Conservation (phyloP, 2,329 filamentous ascomycete species). For the Amylocarpus encephaloides region DNA sequence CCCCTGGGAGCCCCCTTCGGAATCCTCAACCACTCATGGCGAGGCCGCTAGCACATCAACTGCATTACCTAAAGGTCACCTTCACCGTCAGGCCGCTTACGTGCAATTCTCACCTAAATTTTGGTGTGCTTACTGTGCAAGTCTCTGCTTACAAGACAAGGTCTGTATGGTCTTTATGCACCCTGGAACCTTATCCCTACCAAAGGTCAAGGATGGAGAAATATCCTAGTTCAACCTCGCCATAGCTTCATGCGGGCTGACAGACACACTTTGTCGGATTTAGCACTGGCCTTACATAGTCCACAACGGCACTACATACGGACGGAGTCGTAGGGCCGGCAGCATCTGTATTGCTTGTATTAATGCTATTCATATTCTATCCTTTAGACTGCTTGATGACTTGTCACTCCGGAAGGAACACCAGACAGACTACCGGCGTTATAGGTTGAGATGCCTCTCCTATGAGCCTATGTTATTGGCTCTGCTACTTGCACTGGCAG, state of each 20-base stretch:
- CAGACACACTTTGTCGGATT: conserved; percentile 2
- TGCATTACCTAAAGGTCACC: conserved; percentile 2
- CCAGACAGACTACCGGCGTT: no score
- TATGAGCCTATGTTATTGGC: no score
- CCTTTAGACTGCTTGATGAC: no score
- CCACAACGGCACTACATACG: neutral
- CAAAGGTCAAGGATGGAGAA: neutral
- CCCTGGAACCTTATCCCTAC: neutral
- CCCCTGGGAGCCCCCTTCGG: neutral
- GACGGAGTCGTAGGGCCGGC: neutral
- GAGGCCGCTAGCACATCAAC: neutral
- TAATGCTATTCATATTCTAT: no score
- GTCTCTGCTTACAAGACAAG: conserved; percentile 1
- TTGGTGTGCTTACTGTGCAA: conserved; percentile 3
- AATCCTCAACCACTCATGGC: neutral
- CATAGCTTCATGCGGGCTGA: conserved; percentile 4
- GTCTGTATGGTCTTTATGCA: neutral
- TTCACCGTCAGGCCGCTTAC: neutral
- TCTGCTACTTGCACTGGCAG: no score
- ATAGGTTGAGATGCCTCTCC: no score
- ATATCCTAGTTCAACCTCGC: neutral
- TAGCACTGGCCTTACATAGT: conserved; percentile 2
- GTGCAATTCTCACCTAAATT: neutral
- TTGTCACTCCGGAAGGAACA: no score
- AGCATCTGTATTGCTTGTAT: neutral